Evolutionary conservation across 164 flowering plant genomes (phyloP).

Genomic region (Houttuynia cordata): DNA sequence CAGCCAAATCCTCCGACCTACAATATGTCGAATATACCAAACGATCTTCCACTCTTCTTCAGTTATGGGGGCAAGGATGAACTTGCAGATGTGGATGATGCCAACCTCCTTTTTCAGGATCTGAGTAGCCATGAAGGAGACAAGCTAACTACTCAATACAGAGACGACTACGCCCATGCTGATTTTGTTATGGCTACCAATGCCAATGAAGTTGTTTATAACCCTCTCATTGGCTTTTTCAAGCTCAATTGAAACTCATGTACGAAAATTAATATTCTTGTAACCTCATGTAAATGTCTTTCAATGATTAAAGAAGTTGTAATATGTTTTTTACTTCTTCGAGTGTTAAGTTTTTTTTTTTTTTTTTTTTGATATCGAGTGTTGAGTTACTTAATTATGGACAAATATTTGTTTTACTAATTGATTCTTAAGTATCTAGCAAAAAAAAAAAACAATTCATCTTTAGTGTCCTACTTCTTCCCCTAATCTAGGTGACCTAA

Average conservation of each 20-base stretch:
- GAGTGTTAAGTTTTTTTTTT: too few species aligned
- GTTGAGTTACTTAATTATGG: too few species aligned
- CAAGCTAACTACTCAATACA: conserved; percentile 40
- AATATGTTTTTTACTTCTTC: too few species aligned
- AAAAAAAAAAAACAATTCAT: too few species aligned
- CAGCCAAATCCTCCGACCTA: conserved; percentile 61
- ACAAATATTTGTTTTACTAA: too few species aligned
- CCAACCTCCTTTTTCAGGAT: conserved; percentile 28
- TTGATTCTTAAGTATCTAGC: too few species aligned
- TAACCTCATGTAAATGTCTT: too few species aligned
- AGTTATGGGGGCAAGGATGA: conserved; percentile 65
- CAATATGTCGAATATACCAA: conserved; percentile 53
- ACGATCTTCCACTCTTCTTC: conserved; percentile 55
- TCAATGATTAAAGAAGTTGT: too few species aligned
- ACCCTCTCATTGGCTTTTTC: conserved; percentile 60
- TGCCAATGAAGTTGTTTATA: conserved; percentile 58
- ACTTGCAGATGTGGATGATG: conserved; percentile 59
- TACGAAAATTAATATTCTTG: too few species aligned
- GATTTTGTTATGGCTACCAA: conserved; percentile 56
- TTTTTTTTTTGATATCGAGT: too few species aligned
- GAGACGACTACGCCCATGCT: conserved; percentile 61
- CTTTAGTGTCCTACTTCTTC: too few species aligned
- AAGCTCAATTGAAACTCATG: conserved; percentile 14
- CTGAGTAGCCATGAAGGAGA: conserved; percentile 49
- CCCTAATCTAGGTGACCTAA: too few species aligned